Conservation (phyloP, 2,329 filamentous ascomycete species). For the Clonostachys rhizophaga region DNA sequence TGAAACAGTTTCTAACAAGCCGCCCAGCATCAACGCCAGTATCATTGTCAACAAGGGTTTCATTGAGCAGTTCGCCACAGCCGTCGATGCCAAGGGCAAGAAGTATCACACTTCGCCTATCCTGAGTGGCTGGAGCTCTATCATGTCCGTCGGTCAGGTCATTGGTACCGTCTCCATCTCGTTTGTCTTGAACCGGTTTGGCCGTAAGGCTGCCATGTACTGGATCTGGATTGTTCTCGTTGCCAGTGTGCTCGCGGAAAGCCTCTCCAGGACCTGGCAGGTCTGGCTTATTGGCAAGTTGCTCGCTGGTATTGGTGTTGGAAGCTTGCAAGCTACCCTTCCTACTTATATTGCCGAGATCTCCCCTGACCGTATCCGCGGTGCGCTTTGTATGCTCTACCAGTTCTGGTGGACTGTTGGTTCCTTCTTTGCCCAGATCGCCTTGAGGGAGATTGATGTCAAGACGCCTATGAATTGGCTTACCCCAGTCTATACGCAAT, state of each 20-base stretch:
- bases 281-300: constrained; percentile 31
- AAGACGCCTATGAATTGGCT: constrained; percentile 23
- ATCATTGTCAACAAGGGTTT: constrained; percentile 31
- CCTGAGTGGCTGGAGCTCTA: constrained; percentile 28
- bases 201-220: constrained; percentile 22
- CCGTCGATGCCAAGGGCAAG: constrained; percentile 13
- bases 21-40: constrained; percentile 23
- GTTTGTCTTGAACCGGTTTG: constrained; percentile 15
- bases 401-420: constrained; percentile 38
- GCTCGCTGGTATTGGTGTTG: constrained; percentile 29
- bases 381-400: constrained; percentile 31
- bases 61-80: constrained; percentile 22
- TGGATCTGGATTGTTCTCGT: constrained; percentile 20
- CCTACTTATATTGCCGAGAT: constrained; percentile 34
- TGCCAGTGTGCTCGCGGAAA: constrained; percentile 29
- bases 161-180: constrained; percentile 24
- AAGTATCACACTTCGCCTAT: constrained; percentile 24
- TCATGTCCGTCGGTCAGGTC: constrained; percentile 31
- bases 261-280: constrained; percentile 25
- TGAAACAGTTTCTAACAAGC: too few relatives aligned
- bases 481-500: constrained; percentile 35
- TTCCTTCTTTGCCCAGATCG: constrained; percentile 33
- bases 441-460: constrained; percentile 25
- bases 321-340: constrained; percentile 32
- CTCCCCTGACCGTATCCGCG: constrained; percentile 32